These are phyloP conservation scores for Rhodamnia rubescens DNA, from an alignment of 345 rosid species.

Conservation along the genomic window DNA sequence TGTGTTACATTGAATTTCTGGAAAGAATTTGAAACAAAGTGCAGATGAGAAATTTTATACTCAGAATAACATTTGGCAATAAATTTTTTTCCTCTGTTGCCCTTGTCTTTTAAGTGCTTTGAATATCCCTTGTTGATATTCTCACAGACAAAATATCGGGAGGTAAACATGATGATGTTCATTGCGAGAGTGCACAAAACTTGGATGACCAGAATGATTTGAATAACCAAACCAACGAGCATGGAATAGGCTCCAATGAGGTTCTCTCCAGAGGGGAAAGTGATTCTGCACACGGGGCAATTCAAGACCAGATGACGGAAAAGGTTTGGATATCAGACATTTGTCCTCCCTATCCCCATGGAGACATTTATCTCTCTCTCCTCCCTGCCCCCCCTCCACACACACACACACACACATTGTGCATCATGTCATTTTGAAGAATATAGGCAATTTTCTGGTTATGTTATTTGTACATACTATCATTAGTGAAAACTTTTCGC, in stretches of 20 bases:
- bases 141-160: conserved; percentile 28
- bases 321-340: conserved; percentile 46
- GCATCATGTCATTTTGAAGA: background rate
- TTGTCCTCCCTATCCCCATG: background rate
- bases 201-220: conserved; percentile 17
- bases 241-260: conserved; percentile 77
- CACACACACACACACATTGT: too few species aligned
- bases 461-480: background rate
- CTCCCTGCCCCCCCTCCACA: too few species aligned
- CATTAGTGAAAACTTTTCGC: background rate
- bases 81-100: background rate
- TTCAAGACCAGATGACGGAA: conserved; percentile 38
- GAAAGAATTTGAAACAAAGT: background rate
- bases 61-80: background rate
- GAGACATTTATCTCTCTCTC: too few species aligned
- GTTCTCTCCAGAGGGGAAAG: conserved; percentile 53
- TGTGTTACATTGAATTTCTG: background rate
- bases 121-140: background rate
- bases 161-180: conserved; percentile 18
- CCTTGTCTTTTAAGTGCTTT: background rate
- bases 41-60: background rate
- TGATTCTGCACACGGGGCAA: conserved; percentile 13
- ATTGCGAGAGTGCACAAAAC: conserved; percentile 20
- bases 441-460: background rate
- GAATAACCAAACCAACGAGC: conserved; percentile 25